phyloP scores from a whole-genome alignment of 257 asterid species.

The Leptodermis oblonga region DNA sequence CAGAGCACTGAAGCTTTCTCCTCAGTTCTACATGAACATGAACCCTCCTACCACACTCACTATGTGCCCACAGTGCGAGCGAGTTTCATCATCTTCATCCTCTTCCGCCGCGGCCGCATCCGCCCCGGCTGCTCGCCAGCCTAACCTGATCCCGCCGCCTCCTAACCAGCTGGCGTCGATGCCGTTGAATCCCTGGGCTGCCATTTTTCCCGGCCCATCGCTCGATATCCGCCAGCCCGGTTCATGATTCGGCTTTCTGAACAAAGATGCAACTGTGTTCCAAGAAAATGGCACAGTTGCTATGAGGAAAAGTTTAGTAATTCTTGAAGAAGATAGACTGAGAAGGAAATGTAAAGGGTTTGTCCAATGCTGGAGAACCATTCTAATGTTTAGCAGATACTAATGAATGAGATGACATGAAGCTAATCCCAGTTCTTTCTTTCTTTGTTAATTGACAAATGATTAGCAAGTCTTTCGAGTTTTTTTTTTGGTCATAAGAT shows the following conservation, averaged over 20 bases:
- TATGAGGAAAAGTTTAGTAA: constrained; percentile 1
- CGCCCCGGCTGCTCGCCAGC: constrained; percentile 21
- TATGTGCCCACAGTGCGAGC: constrained; percentile 98
- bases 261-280: neutral
- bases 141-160: constrained; percentile 6
- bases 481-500: too few relatives aligned
- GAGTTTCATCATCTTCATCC: constrained; percentile 50
- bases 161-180: constrained; percentile 34
- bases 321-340: constrained; percentile 1
- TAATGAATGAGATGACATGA: constrained; percentile 14
- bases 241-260: constrained; percentile 8
- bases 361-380: constrained; percentile 11
- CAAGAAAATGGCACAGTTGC: neutral
- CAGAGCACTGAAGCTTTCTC: constrained; percentile 76
- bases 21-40: constrained; percentile 89
- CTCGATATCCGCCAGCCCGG: constrained; percentile 30
- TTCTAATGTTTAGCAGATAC: constrained; percentile 24
- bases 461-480: too few relatives aligned
- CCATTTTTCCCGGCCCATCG: constrained; percentile 39
- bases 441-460: constrained; percentile 14
- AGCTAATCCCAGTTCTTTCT: constrained; percentile 12
- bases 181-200: constrained; percentile 54
- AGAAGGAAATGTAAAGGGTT: constrained; percentile 28
- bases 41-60: constrained; percentile 93
- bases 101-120: constrained; percentile 26